phyloP scores from a whole-genome alignment of 2,329 filamentous ascomycete genomes.

The Claviceps pusilla region DNA sequence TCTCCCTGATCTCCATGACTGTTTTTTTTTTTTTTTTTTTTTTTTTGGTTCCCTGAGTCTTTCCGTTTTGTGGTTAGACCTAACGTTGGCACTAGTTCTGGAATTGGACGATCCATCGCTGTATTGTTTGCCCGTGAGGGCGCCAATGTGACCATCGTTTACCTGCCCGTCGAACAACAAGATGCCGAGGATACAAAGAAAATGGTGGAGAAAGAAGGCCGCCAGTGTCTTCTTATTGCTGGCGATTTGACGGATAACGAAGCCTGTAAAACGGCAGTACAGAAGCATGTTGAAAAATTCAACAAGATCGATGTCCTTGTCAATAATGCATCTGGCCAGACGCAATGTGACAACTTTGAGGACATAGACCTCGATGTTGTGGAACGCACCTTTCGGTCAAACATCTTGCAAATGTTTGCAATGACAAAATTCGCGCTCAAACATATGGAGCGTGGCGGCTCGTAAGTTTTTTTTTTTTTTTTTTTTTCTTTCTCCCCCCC shows the following conservation, averaged over 20 bases:
- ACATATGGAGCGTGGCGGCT: slow-evolving; percentile 35
- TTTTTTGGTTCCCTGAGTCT: neutral
- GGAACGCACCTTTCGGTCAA: slow-evolving; percentile 40
- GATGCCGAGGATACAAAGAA: slow-evolving; percentile 40
- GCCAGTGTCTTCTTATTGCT: slow-evolving; percentile 30
- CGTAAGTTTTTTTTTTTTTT: slow-evolving; percentile 17
- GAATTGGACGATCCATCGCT: slow-evolving; percentile 39
- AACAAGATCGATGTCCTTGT: slow-evolving; percentile 35
- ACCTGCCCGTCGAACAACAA: slow-evolving; percentile 38
- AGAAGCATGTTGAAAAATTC: slow-evolving; percentile 36
- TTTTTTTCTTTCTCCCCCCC: no score
- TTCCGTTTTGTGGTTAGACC: neutral
- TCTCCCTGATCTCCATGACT: no score
- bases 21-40: no score
- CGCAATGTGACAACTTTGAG: slow-evolving; percentile 34
- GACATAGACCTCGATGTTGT: slow-evolving; percentile 40
- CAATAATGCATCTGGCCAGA: slow-evolving; percentile 45
- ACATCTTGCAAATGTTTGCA: slow-evolving; percentile 44
- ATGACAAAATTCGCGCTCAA: slow-evolving; percentile 41
- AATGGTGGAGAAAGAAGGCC: slow-evolving; percentile 34
- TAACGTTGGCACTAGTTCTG: slow-evolving; percentile 24
- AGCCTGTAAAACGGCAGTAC: slow-evolving; percentile 34
- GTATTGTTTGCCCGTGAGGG: slow-evolving; percentile 43
- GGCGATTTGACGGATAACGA: slow-evolving; percentile 34
- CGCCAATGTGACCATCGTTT: slow-evolving; percentile 39